Conservation (phyloP, 768 basidiomycete genomes). For the Pisolithus albus region DNA sequence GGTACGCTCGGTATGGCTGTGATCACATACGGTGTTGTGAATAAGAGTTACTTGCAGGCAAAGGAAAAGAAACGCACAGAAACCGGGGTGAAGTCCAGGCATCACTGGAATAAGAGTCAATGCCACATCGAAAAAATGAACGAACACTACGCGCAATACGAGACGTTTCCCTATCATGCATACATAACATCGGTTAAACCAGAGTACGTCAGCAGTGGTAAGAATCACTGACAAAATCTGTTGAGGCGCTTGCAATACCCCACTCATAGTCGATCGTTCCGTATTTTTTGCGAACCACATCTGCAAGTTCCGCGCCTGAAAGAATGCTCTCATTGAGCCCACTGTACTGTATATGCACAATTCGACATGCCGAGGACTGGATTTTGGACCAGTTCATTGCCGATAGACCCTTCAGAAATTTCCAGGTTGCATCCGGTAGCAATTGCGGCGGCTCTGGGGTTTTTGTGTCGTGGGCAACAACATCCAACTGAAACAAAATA, state of each 20-base stretch:
- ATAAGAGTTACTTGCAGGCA: neutral
- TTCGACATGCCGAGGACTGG: conserved; percentile 43
- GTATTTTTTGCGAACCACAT: conserved; percentile 53
- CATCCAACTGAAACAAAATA: neutral
- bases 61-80: conserved; percentile 24
- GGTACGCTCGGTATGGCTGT: conserved; percentile 68
- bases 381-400: conserved; percentile 63
- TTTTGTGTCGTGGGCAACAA: neutral
- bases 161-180: conserved; percentile 44
- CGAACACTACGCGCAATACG: conserved; percentile 45
- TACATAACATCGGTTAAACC: neutral
- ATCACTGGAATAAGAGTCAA: conserved; percentile 29
- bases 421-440: conserved; percentile 59
- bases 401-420: conserved; percentile 30
- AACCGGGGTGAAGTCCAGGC: conserved; percentile 70
- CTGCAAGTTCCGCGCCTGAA: conserved; percentile 58
- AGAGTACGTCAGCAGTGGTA: neutral
- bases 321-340: neutral
- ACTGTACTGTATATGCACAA: neutral
- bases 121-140: neutral
- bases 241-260: conserved; percentile 67
- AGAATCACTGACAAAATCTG: conserved; percentile 62
- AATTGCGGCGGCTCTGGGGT: conserved; percentile 52
- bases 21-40: neutral
- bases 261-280: conserved; percentile 58